Base-by-base conservation (phyloP, 192 early-diverging fungal species). In the Paraglomus occultum region DNA sequence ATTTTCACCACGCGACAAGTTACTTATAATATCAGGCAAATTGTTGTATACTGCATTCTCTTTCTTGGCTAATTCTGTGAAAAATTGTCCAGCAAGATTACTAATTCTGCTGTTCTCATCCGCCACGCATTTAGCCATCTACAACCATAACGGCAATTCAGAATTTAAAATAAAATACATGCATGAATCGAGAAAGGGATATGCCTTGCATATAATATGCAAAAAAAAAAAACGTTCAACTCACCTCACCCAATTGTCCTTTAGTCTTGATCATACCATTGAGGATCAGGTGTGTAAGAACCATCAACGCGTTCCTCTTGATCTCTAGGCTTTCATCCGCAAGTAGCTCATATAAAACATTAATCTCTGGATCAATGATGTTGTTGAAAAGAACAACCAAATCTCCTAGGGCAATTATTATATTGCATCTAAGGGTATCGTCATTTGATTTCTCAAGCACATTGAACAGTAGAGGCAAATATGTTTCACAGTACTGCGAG, bases 181-280 rank as follows among this genome's bases (percentile, higher is more conserved):
- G n/a, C n/a, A 31, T 31, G 3, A 31, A 31, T 31, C 31, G 3
- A 31, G 31, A 31, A 31, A 31, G 31, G 31, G 31, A 31, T 2
- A 31, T 31, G 31, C 31, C 31, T 31, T 31, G 3, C 31, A 31
- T 31, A 31, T 31, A 31, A 31, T 31, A 31, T 31, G 31, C 31
- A 31, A 31, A 31, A 31, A 3, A 31, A 31, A n/a, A n/a, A n/a
- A n/a, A n/a, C n/a, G n/a, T 3, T 31, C 38, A 11, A 20, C 20
- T 57, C 38, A 57, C 54, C 20, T 98, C 95, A 72, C 92, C 91
- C 51, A 99, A 83, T 72, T 99, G 95, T 9, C 96, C 98, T 76
- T 98, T 99, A 45, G 96, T 96, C 74, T 99, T 99, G 75, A 99
- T 89, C 95, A 98, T 97, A 22, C 96, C 96, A 75, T 99, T 99